These are phyloP conservation scores for Desmodesmus armatus DNA, from an alignment of 139 green algal species.

Conservation along the genomic window DNA sequence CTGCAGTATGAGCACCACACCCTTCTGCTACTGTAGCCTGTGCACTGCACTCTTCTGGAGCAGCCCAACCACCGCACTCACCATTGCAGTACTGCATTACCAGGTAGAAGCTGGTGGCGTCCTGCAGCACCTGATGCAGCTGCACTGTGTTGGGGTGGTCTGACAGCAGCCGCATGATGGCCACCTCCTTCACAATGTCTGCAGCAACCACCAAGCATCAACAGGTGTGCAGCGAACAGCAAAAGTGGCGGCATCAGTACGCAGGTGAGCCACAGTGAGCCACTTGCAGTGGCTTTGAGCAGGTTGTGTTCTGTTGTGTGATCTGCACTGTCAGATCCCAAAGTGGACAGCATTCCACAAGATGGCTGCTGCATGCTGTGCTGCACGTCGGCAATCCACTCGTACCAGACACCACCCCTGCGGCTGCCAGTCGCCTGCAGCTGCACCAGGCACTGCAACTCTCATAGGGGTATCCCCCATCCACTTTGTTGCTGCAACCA, in stretches of 20 bases:
- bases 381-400: not conserved
- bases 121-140: slow-evolving; percentile 48
- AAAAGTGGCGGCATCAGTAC: too few species aligned
- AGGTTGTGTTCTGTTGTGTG: too few species aligned
- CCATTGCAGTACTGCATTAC: slow-evolving; percentile 73
- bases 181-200: slow-evolving; percentile 48
- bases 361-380: too few species aligned
- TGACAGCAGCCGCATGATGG: slow-evolving; percentile 44
- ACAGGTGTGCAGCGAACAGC: too few species aligned
- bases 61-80: too few species aligned
- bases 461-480: not conserved
- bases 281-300: too few species aligned
- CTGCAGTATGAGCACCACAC: too few species aligned
- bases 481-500: not conserved
- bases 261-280: too few species aligned
- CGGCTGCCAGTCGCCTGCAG: not conserved
- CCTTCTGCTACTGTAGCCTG: too few species aligned
- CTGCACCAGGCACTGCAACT: not conserved
- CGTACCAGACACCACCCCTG: not conserved
- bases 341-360: too few species aligned
- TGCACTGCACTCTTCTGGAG: too few species aligned
- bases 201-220: not conserved
- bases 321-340: too few species aligned
- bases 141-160: slow-evolving; percentile 49
- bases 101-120: slow-evolving; percentile 47